Conservation (phyloP, 768 basidiomycete species). For the Zangia roseola region DNA sequence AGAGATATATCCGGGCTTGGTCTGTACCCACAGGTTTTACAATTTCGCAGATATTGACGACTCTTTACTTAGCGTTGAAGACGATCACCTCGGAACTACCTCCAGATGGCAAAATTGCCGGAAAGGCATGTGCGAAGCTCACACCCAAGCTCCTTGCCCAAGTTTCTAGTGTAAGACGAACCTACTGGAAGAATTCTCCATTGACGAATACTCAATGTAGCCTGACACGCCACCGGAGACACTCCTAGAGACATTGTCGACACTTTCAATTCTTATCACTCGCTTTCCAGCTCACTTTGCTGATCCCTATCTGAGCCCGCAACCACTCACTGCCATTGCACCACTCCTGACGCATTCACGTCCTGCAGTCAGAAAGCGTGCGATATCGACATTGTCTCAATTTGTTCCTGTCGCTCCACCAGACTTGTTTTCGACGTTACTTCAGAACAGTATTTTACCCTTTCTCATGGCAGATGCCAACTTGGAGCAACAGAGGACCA, state of each 20-base stretch:
- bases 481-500: slow-evolving; percentile 72
- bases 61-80: slow-evolving; percentile 80
- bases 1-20: slow-evolving; percentile 94
- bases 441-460: slow-evolving; percentile 59
- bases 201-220: slow-evolving; percentile 34
- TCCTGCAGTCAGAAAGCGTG: slow-evolving; percentile 89
- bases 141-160: slow-evolving; percentile 81
- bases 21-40: slow-evolving; percentile 28
- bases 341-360: slow-evolving; percentile 74
- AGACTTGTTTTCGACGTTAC: slow-evolving; percentile 57
- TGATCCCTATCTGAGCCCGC: slow-evolving; percentile 48
- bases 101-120: slow-evolving; percentile 74
- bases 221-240: slow-evolving; percentile 74
- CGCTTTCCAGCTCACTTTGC: slow-evolving; percentile 76
- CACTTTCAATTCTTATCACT: slow-evolving; percentile 83
- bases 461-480: slow-evolving; percentile 51
- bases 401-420: slow-evolving; percentile 74
- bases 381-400: slow-evolving; percentile 82
- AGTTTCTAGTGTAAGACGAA: slow-evolving; percentile 61
- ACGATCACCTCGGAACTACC: slow-evolving; percentile 92
- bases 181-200: not conserved
- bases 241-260: slow-evolving; percentile 78
- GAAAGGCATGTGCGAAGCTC: slow-evolving; percentile 78
- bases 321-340: slow-evolving; percentile 64
- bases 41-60: slow-evolving; percentile 1